Conservation (phyloP, 1,284 basidiomycete genomes). For the Ceratobasidium sp. region DNA sequence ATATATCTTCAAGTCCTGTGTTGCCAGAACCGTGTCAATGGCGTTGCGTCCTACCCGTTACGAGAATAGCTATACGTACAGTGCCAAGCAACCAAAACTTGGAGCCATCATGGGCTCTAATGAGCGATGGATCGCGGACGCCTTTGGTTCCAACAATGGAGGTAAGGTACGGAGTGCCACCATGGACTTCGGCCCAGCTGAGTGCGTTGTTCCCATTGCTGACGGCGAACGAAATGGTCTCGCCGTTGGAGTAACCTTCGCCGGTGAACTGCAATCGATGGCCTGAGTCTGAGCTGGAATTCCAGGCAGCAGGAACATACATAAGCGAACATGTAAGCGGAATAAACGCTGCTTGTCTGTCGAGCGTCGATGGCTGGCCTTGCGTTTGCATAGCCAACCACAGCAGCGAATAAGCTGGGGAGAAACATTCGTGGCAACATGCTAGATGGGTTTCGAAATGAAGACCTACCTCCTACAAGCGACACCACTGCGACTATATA, state of each 20-base stretch:
- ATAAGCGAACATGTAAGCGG: constrained; percentile 43
- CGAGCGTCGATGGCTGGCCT: constrained; percentile 11
- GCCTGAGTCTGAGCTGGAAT: not conserved
- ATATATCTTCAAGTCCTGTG: constrained; percentile 42
- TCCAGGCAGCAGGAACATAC: not conserved
- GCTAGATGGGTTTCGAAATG: not conserved
- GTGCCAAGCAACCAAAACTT: constrained; percentile 42
- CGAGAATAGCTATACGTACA: not conserved
- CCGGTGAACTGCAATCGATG: constrained; percentile 21
- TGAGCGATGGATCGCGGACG: constrained; percentile 39
- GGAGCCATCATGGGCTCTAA: constrained; percentile 31
- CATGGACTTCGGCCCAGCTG: constrained; percentile 40
- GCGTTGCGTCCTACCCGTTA: not conserved
- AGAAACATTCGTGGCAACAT: not conserved
- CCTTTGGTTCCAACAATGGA: constrained; percentile 32
- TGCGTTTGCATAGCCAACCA: not conserved
- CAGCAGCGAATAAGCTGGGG: constrained; percentile 6
- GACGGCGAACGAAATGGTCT: constrained; percentile 41
- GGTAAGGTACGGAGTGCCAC: constrained; percentile 40
- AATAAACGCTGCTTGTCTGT: constrained; percentile 20
- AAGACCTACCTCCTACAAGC: not conserved
- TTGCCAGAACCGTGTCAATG: not conserved
- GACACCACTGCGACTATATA: not conserved
- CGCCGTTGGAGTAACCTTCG: constrained; percentile 41
- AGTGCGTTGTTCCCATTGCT: constrained; percentile 39